Evolutionary conservation across 2,329 filamentous ascomycete genomes (phyloP).

Genomic region (Coleophoma cylindrospora): DNA sequence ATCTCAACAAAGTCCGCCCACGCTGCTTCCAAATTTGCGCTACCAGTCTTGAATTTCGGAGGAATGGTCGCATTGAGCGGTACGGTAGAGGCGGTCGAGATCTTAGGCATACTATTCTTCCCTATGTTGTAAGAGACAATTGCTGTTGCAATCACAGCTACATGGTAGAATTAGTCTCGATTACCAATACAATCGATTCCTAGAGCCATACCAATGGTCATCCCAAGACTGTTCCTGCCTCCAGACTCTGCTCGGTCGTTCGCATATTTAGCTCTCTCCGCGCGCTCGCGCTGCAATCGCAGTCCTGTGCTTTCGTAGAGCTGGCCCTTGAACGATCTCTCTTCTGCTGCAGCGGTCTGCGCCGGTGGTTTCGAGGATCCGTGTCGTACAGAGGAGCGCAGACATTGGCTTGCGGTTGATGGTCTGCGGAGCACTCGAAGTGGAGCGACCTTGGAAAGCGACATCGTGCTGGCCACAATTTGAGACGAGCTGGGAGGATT

Average conservation of each 20-base stretch:
- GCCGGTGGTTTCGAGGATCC: slow-evolving; percentile 14
- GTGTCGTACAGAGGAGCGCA: slow-evolving; percentile 14
- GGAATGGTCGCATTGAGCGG: slow-evolving; percentile 46
- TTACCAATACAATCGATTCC: not conserved
- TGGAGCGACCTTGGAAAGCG: slow-evolving; percentile 14
- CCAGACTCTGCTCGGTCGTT: slow-evolving; percentile 31
- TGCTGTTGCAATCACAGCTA: slow-evolving; percentile 22
- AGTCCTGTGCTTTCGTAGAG: slow-evolving; percentile 53
- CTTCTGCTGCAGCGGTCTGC: slow-evolving; percentile 7
- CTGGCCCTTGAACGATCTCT: slow-evolving; percentile 47
- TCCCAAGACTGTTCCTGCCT: slow-evolving; percentile 41
- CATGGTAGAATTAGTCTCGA: slow-evolving; percentile 1
- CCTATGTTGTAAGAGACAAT: slow-evolving; percentile 49
- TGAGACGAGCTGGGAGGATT: not conserved
- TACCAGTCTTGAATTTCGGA: slow-evolving; percentile 52
- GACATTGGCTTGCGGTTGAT: slow-evolving; percentile 10
- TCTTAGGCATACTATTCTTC: slow-evolving; percentile 44
- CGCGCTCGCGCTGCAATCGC: slow-evolving; percentile 48
- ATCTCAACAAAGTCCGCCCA: slow-evolving; percentile 65
- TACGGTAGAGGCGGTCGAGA: slow-evolving; percentile 51
- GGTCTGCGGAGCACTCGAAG: slow-evolving; percentile 17
- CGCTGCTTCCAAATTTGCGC: slow-evolving; percentile 61
- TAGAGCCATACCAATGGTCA: slow-evolving; percentile 45
- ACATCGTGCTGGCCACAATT: slow-evolving; percentile 11
- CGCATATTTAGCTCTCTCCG: slow-evolving; percentile 47